Percentiles rank a stretch among this genome's conserved stretches.
Evolutionary conservation across 306 rosid genomes (phyloP).

Genomic region (Cucurbita pepo): DNA sequence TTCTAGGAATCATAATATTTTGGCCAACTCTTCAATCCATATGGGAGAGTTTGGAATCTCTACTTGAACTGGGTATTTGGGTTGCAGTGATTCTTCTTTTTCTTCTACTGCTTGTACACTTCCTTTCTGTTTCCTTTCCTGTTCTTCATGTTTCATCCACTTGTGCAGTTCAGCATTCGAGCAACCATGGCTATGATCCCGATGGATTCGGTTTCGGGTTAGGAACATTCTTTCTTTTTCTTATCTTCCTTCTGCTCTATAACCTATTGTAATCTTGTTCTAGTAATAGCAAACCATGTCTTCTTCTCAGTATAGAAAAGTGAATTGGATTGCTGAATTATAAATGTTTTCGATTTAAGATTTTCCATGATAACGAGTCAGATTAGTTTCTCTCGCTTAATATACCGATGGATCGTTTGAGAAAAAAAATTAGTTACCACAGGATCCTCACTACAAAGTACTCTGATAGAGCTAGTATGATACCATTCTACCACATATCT

Average conservation of each 20-base stretch:
- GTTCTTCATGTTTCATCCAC: slow-evolving; percentile 7
- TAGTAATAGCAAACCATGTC: not conserved
- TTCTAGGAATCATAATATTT: slow-evolving; percentile 31
- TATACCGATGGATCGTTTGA: too few species aligned
- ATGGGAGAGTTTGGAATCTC: slow-evolving; percentile 17
- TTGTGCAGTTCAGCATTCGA: not conserved
- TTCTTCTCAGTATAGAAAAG: not conserved
- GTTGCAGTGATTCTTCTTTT: slow-evolving; percentile 15
- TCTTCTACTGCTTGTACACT: slow-evolving; percentile 8
- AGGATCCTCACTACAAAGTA: too few species aligned
- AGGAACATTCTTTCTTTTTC: slow-evolving; percentile 12
- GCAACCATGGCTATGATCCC: not conserved
- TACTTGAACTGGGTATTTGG: slow-evolving; percentile 8
- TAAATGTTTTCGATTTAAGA: too few species aligned
- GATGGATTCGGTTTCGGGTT: slow-evolving; percentile 21
- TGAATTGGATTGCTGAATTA: too few species aligned
- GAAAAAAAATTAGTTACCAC: too few species aligned
- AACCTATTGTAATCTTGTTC: slow-evolving; percentile 13
- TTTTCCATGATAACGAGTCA: too few species aligned
- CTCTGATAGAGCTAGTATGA: too few species aligned
- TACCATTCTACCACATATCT: too few species aligned
- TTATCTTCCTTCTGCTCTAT: slow-evolving; percentile 26
- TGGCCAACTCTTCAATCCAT: slow-evolving; percentile 25
- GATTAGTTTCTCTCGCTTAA: too few species aligned
- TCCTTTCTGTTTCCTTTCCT: slow-evolving; percentile 12